Evolutionary conservation across 495 filamentous ascomycete genomes (phyloP), one percentile per base, ranked within the genome.

Genomic region (Gamarada debralockiae): DNA sequence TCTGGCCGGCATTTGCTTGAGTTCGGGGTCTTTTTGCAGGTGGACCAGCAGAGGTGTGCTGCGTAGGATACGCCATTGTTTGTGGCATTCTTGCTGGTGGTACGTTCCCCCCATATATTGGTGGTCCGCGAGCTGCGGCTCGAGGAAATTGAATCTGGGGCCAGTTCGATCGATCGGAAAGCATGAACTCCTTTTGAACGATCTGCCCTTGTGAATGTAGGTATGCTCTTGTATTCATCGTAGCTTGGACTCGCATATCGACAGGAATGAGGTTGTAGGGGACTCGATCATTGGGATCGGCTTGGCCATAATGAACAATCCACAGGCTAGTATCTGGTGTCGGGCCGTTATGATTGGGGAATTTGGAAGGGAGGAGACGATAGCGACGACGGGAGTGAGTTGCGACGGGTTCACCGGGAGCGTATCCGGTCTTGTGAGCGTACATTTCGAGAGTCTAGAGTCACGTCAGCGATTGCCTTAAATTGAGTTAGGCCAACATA

Each of bases 131-230:
- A 24, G 71, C 66, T 3, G 67, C 66, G 2, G 60, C 62, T 49
- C 66, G 64, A 0, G 90, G 89, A 49, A 90, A 80, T 36, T 81
- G 79, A 49, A 97, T 86, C 13, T 82, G 78, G 5, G 93, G 92
- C 92, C 92, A 98, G 67, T 86, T 93, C 43, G 77, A 75, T 6
- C 89, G 80, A 67, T 98, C 93, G 36, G 84, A 80, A 20, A 98
- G 78, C 79, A 96, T 91, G 64, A 98, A 98, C 58, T 96, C 91
- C 60, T 95, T 96, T 52, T 87, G 85, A 37, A 82, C 77, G 27
- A 97, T 81, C 61, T 89, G 87, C 22, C 93, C 92, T 56, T 86
- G 82, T 29, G 72, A 75, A 59, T 93, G 85, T 7, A 97, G 73
- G 58, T 82, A 84, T 21, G 72, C 72, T 15, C 92, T 82, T 45